These are phyloP conservation scores for Penicillium sp. DNA, from an alignment of 2,329 filamentous ascomycete species.

Conservation along the genomic window DNA sequence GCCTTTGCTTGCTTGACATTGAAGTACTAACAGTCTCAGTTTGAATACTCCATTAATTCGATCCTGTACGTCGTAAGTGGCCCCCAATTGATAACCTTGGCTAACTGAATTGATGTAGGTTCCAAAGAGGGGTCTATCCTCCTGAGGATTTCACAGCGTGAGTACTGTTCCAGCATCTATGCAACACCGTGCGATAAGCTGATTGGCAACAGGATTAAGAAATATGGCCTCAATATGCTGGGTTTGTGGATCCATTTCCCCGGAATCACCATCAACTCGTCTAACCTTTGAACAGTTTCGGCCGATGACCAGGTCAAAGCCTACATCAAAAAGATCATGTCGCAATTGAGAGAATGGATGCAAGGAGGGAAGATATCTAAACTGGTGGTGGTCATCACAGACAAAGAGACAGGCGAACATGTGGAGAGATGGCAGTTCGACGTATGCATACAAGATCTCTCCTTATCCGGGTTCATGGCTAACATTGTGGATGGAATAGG, in stretches of 20 bases:
- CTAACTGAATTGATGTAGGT: constrained; percentile 51
- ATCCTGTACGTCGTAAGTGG: constrained; percentile 63
- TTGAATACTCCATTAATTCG: constrained; percentile 97
- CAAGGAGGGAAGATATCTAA: constrained; percentile 93
- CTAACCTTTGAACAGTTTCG: constrained; percentile 58
- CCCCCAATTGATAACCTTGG: background rate
- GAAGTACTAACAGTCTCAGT: constrained; percentile 49
- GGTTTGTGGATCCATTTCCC: constrained; percentile 45
- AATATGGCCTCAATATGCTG: constrained; percentile 98
- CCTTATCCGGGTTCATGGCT: constrained; percentile 4
- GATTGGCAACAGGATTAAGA: constrained; percentile 65
- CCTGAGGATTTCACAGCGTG: constrained; percentile 94
- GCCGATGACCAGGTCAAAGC: constrained; percentile 97
- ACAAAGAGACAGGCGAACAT: constrained; percentile 94
- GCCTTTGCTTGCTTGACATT: background rate
- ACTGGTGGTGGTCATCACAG: constrained; percentile 92
- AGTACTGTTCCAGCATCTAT: constrained; percentile 31
- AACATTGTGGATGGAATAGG: constrained; percentile 34
- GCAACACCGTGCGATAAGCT: background rate
- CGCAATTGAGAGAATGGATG: constrained; percentile 97
- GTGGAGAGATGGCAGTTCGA: constrained; percentile 98
- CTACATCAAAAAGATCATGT: constrained; percentile 99
- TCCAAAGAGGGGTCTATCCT: constrained; percentile 79
- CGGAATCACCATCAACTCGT: background rate
- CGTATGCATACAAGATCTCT: constrained; percentile 49